Base-by-base conservation (phyloP, 2,329 filamentous ascomycete species). In the Juglanconis oblonga region DNA sequence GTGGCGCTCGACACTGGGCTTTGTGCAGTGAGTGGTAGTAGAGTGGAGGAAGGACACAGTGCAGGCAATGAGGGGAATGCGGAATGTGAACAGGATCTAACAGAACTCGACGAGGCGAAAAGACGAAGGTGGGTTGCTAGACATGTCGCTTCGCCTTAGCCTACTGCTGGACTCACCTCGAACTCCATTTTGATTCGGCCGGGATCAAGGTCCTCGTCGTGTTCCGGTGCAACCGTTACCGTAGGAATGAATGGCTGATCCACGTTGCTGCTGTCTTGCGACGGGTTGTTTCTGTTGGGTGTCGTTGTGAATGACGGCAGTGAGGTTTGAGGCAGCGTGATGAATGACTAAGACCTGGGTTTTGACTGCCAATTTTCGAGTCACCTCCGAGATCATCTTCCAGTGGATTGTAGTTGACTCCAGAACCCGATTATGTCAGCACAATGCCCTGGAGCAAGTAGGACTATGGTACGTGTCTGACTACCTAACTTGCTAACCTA, bases 131-230 rank as follows among this genome's bases (percentile, higher is more conserved):
- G 36, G 33, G 52, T 38, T 35, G 11, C 42, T 52, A 29, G 49
- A 53, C 48, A 47, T 17, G 32, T 36, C 17, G n/a, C 53, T 44
- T 8, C 45, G 32, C 44, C 5, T 55, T 48, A 48, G 44, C 33
- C 32, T 55, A 52, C 36, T 50, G 17, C 42, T 38, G 36, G 40
- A 58, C 62, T 44, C 40, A 63, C 62, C 58, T 63, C 58, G 47
- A 33, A 55, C 54, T 35, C 57, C 61, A 62, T 58, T 55, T 40
- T 63, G 42, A 58, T 53, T 56, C 33, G 58, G 40, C 47, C 33
- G 14, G 29, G 8, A 36, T 35, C 9, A 8, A 13, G 11, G 49
- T 38, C 8, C 35, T 54, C 38, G 47, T 35, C 51, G 55, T 29
- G 48, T 36, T 36, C 2, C 4, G 17, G 42, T 58, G 56, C 11